Evolutionary conservation across 495 filamentous ascomycete species (phyloP).

Genomic region (Aspergillus sclerotioniger): DNA sequence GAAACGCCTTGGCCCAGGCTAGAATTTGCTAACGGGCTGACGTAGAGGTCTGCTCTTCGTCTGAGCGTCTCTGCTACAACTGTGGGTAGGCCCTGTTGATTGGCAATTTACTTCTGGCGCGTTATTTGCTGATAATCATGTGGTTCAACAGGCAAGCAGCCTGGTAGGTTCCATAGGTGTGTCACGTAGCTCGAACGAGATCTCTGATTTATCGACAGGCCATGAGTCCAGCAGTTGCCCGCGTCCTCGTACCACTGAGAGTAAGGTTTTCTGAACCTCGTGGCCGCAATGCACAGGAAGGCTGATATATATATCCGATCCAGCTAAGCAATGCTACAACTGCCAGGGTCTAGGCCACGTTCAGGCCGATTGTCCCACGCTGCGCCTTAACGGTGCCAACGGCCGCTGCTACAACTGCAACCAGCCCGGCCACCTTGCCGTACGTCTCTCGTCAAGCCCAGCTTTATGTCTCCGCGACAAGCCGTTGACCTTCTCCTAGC

Average conservation of each 20-base stretch:
- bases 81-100: conserved; percentile 56
- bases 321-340: conserved; percentile 98
- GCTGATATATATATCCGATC: conserved; percentile 26
- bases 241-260: conserved; percentile 91
- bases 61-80: conserved; percentile 99
- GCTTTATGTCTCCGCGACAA: not conserved
- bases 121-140: conserved; percentile 24
- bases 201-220: conserved; percentile 56
- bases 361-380: conserved; percentile 97
- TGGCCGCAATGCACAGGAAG: conserved; percentile 13
- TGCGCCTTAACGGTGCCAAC: conserved; percentile 82
- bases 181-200: conserved; percentile 17
- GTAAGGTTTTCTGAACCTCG: conserved; percentile 42
- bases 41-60: conserved; percentile 89
- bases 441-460: conserved; percentile 33
- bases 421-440: conserved; percentile 85
- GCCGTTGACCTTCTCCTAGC: conserved; percentile 43
- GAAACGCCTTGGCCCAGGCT: not conserved
- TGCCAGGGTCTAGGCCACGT: conserved; percentile 98
- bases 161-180: conserved; percentile 54
- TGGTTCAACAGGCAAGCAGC: conserved; percentile 69
- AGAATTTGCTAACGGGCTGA: conserved; percentile 24
- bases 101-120: not conserved
- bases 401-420: conserved; percentile 96
- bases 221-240: conserved; percentile 98